These are phyloP conservation scores for Tricholoma matsutake DNA, from an alignment of 768 basidiomycete genomes.

Conservation along the genomic window DNA sequence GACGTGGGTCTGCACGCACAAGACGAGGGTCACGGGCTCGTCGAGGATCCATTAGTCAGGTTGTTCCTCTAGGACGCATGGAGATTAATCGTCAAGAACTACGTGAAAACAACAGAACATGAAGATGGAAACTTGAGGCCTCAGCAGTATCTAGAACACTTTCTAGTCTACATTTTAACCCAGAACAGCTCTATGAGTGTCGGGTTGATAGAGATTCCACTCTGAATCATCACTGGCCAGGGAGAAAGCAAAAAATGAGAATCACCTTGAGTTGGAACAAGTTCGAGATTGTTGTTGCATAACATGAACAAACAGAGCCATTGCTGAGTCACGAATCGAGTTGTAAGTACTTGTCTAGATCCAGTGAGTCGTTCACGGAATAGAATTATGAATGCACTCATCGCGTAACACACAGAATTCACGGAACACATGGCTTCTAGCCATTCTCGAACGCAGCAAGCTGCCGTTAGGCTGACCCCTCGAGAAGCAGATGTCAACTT, in stretches of 20 bases:
- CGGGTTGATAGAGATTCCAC: constrained; percentile 86
- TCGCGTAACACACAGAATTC: not conserved
- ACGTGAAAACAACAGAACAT: constrained; percentile 1
- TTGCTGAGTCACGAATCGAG: not conserved
- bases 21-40: constrained; percentile 80
- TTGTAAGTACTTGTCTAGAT: not conserved
- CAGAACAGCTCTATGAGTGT: constrained; percentile 33
- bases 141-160: constrained; percentile 97
- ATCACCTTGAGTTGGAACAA: constrained; percentile 1
- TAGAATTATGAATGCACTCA: not conserved
- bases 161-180: constrained; percentile 70
- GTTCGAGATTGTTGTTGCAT: not conserved
- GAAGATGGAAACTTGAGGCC: constrained; percentile 21
- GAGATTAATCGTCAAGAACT: constrained; percentile 9
- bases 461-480: not conserved
- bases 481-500: constrained; percentile 5
- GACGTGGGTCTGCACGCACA: constrained; percentile 63
- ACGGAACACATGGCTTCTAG: not conserved
- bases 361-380: not conserved
- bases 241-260: not conserved
- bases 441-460: not conserved
- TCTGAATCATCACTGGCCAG: constrained; percentile 76
- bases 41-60: constrained; percentile 66
- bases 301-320: not conserved
- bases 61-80: not conserved